Evolutionary conservation across 352 stramenopile genomes (phyloP), one percentile per base, ranked within the genome.

Genomic region (Phytophthora tubulina): DNA sequence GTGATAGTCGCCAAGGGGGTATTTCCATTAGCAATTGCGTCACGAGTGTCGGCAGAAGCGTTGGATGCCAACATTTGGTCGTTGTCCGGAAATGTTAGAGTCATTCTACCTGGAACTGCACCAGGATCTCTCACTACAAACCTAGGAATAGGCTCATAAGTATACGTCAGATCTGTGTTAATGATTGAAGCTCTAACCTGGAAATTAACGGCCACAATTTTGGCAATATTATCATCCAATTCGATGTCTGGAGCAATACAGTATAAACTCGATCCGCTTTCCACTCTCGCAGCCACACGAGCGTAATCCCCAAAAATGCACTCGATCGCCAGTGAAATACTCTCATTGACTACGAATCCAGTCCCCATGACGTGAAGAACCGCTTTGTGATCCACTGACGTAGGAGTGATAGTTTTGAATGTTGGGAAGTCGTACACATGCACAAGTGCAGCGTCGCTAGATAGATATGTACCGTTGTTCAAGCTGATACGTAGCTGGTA

Each of bases 401-500:
- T 49, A 6, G 42, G 46, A 4, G 11, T 45, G 6, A 78, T 46
- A 3, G 15, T 53, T 1, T 61, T 6, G 15, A 86, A 82, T 4
- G 32, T 70, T 32, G 79, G 79, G 2, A 71, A 27, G 0, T 61
- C 48, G 38, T 75, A 81, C 6, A 86, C 49, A 39, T 70, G 67
- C 0, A 66, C 41, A 1, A 59, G 52, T 8, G 35, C 27, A 11
- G 35, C 39, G 3, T 38, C 62, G 2, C 41, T 54, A 4, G 76
- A 83, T 10, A 72, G 65, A 46, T 86, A 73, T 1, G 36, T 48
- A 2, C 75, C 67, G 2, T 69, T 73, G 38, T 86, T 86, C 1
- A 86, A 41, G 42, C 76, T 86, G 27, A 86, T 17, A 0, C 48
- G 59, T 30, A 84, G 9, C 0, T 63, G 30, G 56, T 82, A 84